Percentiles rank a stretch among this genome's conserved stretches.
Evolutionary conservation across 345 rosid genomes (phyloP).

Genomic region (Erodium maritimum): DNA sequence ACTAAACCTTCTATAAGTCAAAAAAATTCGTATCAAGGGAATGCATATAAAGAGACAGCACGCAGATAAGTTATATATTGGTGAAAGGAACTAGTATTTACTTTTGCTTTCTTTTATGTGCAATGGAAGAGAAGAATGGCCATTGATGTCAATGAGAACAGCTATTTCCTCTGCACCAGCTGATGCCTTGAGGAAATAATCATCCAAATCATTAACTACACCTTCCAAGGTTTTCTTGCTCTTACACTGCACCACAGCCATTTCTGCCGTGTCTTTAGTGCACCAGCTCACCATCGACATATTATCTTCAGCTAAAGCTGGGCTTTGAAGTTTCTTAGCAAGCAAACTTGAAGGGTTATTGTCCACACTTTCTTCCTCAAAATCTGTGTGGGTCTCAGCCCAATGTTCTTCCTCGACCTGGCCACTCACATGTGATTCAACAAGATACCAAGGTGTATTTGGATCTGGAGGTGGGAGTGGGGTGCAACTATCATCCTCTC

Average conservation of each 20-base stretch:
- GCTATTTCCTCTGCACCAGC: slow-evolving; percentile 64
- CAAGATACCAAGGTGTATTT: slow-evolving; percentile 33
- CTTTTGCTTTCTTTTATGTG: slow-evolving; percentile 50
- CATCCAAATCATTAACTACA: slow-evolving; percentile 70
- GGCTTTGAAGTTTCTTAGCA: slow-evolving; percentile 25
- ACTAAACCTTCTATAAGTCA: not conserved
- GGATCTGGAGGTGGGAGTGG: slow-evolving; percentile 32
- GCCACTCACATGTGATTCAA: slow-evolving; percentile 25
- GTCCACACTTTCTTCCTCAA: slow-evolving; percentile 50
- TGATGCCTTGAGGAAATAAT: slow-evolving; percentile 75
- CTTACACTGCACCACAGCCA: slow-evolving; percentile 29
- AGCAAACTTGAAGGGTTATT: slow-evolving; percentile 17
- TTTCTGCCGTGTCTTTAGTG: slow-evolving; percentile 33
- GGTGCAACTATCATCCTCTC: slow-evolving; percentile 19
- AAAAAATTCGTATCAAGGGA: not conserved
- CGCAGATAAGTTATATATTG: not conserved
- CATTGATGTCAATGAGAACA: slow-evolving; percentile 50
- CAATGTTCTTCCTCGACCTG: slow-evolving; percentile 46
- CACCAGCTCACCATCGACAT: slow-evolving; percentile 44
- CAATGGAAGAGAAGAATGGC: slow-evolving; percentile 35
- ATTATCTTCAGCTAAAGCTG: slow-evolving; percentile 35
- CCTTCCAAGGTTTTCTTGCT: slow-evolving; percentile 55
- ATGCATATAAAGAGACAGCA: not conserved
- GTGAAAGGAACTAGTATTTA: slow-evolving; percentile 18
- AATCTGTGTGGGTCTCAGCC: slow-evolving; percentile 61